Evolutionary conservation across 495 filamentous ascomycete species (phyloP), one percentile per base, ranked within the genome.

Genomic region (Daldinia decipiens): DNA sequence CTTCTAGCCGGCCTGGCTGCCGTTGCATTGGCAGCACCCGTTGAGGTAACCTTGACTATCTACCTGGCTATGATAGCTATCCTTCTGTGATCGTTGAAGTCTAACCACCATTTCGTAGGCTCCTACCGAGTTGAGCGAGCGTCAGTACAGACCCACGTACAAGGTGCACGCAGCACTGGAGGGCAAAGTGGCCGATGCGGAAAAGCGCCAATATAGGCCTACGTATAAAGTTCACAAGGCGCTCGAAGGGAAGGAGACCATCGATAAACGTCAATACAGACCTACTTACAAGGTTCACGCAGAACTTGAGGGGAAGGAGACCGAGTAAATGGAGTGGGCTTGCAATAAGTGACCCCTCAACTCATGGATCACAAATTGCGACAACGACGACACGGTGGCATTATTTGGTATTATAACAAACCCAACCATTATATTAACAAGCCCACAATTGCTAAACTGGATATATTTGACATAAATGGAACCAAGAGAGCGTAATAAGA

Each of bases 1-100:
- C 15, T 63, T 27, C 24, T 72, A 6, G 34, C 63, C 52, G 54
- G 63, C 52, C 32, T 72, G 0, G 59, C 47, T 31, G 59, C 69
- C 47, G 53, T 72, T n/a, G 59, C 69, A 11, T n/a, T 67, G 15
- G 69, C 69, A 29, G 69, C 59, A 12, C 69, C 69, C 8, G 21
- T 67, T 34, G 63, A 72, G 58, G 63, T 72, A 63, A 62, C 1
- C 1, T 21, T 27, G 7, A 39, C 5, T 4, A 51, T 2, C 21
- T 24, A 51, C 21, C 21, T 24, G 43, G 5, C 19, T 5, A 12
- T 39, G 6, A 1, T 12, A 13, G 39, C 15, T 12, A 17, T 56
- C 9, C 11, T 53, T 38, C 7, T 51, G 8, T 21, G 29, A 4
- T 34, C 8, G 19, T 32, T 43, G 12, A 60, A n/a, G 34, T 40